Conservation (phyloP, 345 rosid genomes). For the Ricinus communis region DNA sequence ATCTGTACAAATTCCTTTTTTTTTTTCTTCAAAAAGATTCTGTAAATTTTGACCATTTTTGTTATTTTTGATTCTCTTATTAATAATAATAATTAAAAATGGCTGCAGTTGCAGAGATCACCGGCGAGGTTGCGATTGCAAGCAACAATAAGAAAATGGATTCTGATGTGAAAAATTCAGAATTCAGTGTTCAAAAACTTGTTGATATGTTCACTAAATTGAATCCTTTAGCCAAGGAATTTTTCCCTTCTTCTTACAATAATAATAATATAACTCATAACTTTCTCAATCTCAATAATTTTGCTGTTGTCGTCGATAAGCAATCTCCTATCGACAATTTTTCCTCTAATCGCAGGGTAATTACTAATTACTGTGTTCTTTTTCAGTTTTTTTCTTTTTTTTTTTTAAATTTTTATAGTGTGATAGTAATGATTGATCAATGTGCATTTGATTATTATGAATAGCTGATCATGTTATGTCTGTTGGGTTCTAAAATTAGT, state of each 20-base stretch:
- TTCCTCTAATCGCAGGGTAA: constrained; percentile 45
- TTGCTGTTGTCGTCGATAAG: constrained; percentile 23
- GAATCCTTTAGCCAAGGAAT: constrained; percentile 85
- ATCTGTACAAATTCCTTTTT: neutral
- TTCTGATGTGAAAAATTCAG: constrained; percentile 46
- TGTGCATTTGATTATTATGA: neutral
- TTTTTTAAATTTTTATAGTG: no score
- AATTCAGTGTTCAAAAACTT: constrained; percentile 63
- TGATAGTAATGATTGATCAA: neutral
- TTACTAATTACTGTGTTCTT: neutral
- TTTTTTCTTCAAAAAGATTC: neutral
- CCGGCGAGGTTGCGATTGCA: constrained; percentile 43
- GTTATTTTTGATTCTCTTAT: neutral
- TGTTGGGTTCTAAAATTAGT: neutral
- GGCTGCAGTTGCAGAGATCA: constrained; percentile 70
- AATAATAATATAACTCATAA: constrained; percentile 5
- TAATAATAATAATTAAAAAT: constrained; percentile 37
- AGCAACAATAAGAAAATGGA: constrained; percentile 33
- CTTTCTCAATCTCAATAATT: constrained; percentile 24
- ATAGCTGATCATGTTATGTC: neutral
- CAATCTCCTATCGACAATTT: constrained; percentile 28
- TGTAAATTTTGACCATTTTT: no score
- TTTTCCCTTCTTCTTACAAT: constrained; percentile 59
- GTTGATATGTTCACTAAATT: constrained; percentile 81
- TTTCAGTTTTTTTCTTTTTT: neutral